phyloP scores from a whole-genome alignment of 2,329 filamentous ascomycete genomes.

The Colletotrichum destructivum region DNA sequence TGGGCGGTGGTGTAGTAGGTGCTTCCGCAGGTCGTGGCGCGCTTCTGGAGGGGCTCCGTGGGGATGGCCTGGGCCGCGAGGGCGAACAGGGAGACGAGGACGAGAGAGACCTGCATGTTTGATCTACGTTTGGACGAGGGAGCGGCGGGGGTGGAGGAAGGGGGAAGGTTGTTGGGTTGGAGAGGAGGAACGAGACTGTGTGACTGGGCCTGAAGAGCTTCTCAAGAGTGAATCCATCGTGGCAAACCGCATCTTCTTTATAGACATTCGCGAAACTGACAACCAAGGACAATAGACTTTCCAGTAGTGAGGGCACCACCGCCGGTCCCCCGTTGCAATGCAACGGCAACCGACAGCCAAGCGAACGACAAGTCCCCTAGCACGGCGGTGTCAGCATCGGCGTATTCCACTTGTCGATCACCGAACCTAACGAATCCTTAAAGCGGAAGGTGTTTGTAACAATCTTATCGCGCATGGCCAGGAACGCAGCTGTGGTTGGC shows the following conservation, averaged over 20 bases:
- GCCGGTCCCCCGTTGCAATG: background rate
- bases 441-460: constrained; percentile 34
- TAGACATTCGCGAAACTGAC: background rate
- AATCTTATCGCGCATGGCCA: constrained; percentile 41
- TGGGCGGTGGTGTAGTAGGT: constrained; percentile 66
- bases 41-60: constrained; percentile 44
- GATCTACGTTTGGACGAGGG: background rate
- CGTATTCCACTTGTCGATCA: constrained; percentile 24
- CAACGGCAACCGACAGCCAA: constrained; percentile 7
- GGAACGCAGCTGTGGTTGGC: constrained; percentile 40
- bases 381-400: constrained; percentile 22
- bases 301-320: background rate
- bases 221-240: background rate
- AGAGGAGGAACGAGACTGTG: background rate
- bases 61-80: constrained; percentile 35
- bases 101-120: constrained; percentile 41
- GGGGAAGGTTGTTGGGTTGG: background rate
- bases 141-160: background rate
- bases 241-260: constrained; percentile 10
- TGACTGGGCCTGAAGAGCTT: constrained; percentile 5
- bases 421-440: constrained; percentile 10
- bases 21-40: constrained; percentile 67
- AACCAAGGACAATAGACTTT: background rate
- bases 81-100: constrained; percentile 41
- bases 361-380: background rate